Percentiles rank a stretch among this genome's conserved stretches.
phyloP scores from a whole-genome alignment of 495 filamentous ascomycete species.

The Penicillium argentinense region DNA sequence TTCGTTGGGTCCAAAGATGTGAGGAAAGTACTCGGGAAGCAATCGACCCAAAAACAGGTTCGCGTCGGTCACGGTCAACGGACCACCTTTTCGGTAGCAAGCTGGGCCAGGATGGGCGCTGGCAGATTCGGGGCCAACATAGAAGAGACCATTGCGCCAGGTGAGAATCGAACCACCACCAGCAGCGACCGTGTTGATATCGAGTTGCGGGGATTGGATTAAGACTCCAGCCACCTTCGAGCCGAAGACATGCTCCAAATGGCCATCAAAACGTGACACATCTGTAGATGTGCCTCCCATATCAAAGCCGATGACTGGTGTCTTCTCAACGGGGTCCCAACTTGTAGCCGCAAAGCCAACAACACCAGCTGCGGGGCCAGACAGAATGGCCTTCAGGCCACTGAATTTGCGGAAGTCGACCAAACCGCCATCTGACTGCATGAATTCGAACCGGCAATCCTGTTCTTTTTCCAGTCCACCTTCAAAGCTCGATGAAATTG shows the following conservation, averaged over 20 bases:
- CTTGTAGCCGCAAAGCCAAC: constrained; percentile 95
- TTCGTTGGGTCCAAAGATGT: constrained; percentile 93
- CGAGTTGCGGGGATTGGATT: constrained; percentile 91
- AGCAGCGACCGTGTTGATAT: constrained; percentile 97
- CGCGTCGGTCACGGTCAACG: constrained; percentile 90
- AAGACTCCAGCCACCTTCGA: constrained; percentile 95
- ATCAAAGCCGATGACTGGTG: constrained; percentile 93
- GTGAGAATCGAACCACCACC: constrained; percentile 89
- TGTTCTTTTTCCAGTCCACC: constrained; percentile 51
- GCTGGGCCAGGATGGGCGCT: constrained; percentile 91
- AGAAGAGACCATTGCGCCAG: constrained; percentile 90
- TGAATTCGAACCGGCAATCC: constrained; percentile 51
- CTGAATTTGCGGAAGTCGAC: constrained; percentile 58
- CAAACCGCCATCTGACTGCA: constrained; percentile 57
- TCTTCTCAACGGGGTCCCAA: constrained; percentile 82
- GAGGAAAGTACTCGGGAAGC: constrained; percentile 92
- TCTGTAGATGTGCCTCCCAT: constrained; percentile 97
- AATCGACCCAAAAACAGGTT: constrained; percentile 88
- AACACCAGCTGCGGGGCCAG: constrained; percentile 65
- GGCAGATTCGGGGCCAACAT: constrained; percentile 94
- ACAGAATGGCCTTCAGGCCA: constrained; percentile 58
- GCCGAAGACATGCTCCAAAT: constrained; percentile 96
- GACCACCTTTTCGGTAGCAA: constrained; percentile 93
- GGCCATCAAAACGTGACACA: constrained; percentile 87
- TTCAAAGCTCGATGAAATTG: constrained; percentile 68